Evolutionary conservation across 2,329 filamentous ascomycete species (phyloP).

Genomic region (Microcyclospora tardicrescens): DNA sequence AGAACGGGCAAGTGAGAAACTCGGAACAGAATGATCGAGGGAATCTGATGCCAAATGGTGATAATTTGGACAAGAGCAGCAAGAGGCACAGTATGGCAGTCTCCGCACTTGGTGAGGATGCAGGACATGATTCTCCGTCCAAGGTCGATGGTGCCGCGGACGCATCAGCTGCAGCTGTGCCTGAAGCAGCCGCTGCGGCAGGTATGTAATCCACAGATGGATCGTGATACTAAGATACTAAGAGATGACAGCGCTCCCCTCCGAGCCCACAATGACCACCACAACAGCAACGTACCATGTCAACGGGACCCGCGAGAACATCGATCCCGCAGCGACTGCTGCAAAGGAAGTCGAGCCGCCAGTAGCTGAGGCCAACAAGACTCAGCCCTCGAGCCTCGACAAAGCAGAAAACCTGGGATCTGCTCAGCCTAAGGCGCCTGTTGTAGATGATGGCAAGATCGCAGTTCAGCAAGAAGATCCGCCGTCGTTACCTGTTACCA

Average conservation of each 20-base stretch:
- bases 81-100: slow-evolving; percentile 1
- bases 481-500: slow-evolving; percentile 8
- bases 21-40: too few species aligned
- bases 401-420: not conserved
- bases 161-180: slow-evolving; percentile 2
- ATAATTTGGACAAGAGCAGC: too few species aligned
- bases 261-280: not conserved
- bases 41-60: too few species aligned
- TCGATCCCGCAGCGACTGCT: not conserved
- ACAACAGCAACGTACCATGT: not conserved
- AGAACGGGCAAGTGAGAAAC: too few species aligned
- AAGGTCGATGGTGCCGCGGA: slow-evolving; percentile 5
- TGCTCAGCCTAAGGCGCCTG: not conserved
- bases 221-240: not conserved
- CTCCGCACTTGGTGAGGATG: slow-evolving; percentile 4
- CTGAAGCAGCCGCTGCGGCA: slow-evolving; percentile 1
- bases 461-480: slow-evolving; percentile 11
- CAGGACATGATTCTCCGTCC: slow-evolving; percentile 1
- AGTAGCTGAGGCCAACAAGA: slow-evolving; percentile 1
- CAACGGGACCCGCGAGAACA: not conserved
- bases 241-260: not conserved
- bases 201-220: not conserved
- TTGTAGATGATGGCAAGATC: slow-evolving; percentile 14
- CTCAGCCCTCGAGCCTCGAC: slow-evolving; percentile 1
- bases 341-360: not conserved